A percentile compares a stretch with the other conserved stretches of the same genome.
Evolutionary conservation across 108 stramenopile genomes (phyloP).

Genomic region (Nitzschia palea): DNA sequence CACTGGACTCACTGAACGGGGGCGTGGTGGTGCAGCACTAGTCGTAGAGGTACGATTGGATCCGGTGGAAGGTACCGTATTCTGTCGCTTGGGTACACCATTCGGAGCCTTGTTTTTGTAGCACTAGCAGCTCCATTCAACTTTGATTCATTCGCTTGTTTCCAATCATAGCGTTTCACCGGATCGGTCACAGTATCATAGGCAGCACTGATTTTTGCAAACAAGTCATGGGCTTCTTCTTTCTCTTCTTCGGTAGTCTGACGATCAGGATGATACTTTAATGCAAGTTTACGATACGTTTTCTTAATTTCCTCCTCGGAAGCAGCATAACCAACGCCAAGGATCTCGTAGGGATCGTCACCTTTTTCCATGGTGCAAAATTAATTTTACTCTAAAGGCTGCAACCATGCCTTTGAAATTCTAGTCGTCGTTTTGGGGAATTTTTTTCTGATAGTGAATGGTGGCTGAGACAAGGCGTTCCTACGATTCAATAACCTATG

Average conservation of each 20-base stretch:
- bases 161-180: conserved; percentile 64
- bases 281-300: conserved; percentile 65
- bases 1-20: neutral
- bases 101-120: neutral
- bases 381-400: conserved; percentile 62
- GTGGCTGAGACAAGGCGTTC: no score
- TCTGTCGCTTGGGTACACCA: neutral
- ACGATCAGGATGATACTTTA: conserved; percentile 58
- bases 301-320: conserved; percentile 70
- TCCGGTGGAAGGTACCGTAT: neutral
- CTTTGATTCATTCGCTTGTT: conserved; percentile 9
- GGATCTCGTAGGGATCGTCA: conserved; percentile 76
- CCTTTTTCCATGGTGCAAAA: conserved; percentile 65
- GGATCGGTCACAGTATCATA: conserved; percentile 73
- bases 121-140: neutral
- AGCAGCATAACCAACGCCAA: conserved; percentile 54
- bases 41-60: neutral
- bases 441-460: no score
- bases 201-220: conserved; percentile 67
- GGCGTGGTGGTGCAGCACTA: neutral
- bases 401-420: no score
- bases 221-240: conserved; percentile 62
- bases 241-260: conserved; percentile 50
- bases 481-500: no score
- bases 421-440: no score